Evolutionary conservation across 140 eudicot species (phyloP), one percentile per base, ranked within the genome.

Genomic region (Oenanthe javanica): DNA sequence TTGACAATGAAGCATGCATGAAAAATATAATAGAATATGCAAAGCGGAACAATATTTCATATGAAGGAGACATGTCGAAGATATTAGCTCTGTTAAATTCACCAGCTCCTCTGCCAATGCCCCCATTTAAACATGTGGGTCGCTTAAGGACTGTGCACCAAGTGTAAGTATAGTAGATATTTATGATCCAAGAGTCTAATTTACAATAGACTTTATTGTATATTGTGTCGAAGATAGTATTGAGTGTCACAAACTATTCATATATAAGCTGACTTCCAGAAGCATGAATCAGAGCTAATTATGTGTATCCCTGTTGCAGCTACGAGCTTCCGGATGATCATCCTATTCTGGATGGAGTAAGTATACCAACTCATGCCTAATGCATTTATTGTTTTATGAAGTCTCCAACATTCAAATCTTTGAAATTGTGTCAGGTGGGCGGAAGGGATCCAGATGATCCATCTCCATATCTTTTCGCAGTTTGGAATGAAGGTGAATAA

Each of bases 301-400:
- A 80, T 45, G 14, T 63, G 46, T 77, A 18, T 48, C 21, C 52
- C 38, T 42, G 52, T 76, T 85, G 87, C 84, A 88, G 91, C 48
- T 88, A 86, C 47, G 87, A 79, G 83, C 91, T 88, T 80, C 87
- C 86, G 0, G 87, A 86, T 84, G 71, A 81, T 47, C 89, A 86
- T 72, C 83, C 87, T 72, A 85, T 88, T 21, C 50, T 88, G 77
- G 81, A 83, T 77, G 25, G 5, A 84, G 91, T 88, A 66, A 73
- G 85, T 80, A 21, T 36, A 42, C 66, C 43, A 49, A 49, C n/a
- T 21, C 31, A 81, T 67, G 49, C 21, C 19, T 12, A 63, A 13
- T 75, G 76, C 67, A 66, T 12, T 43, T 51, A 0, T 6, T 19
- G 42, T 61, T 43, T 80, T 46, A n/a, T 1, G 2, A 31, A 31